Base-by-base conservation (phyloP, 345 rosid species). In the Melastoma malabathricum region DNA sequence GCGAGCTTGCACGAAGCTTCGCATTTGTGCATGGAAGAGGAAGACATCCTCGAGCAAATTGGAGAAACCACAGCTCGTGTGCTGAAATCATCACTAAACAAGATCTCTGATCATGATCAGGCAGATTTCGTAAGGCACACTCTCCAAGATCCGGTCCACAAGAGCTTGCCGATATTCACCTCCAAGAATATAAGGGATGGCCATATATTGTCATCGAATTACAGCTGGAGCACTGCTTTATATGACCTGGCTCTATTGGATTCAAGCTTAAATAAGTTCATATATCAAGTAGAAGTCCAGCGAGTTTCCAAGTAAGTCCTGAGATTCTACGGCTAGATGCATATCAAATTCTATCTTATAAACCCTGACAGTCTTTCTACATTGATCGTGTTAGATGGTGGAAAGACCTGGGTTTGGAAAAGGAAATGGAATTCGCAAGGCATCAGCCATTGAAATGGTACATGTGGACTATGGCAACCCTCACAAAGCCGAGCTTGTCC, bases 1-100 rank as follows among this genome's bases (percentile, higher is more conserved):
- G 57, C 66, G 51, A 69, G 59, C 25, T 47, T 78, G 51, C 74
- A 54, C 18, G 83, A 81, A 68, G 94, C 94, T 54, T 67, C 82
- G 13, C 74, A 72, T 18, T 63, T 81, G 10, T 53, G 75, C 44
- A 48, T 63, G 10, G 64, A 52, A n/a, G 88, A 73, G 5, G 93
- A 80, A 71, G 65, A 70, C 51, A 46, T 25, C 46, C 79, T 74
- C 2, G 76, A 71, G 10, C 64, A 65, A 51, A 67, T 64, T 0
- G 44, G 59, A 54, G 57, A 49, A 3, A 67, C 58, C 6, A 58
- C 75, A 39, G 1, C 22, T n/a, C 18, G 41, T 9, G 10, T 6
- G 34, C 54, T 51, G 22, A 17, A 51, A 0, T 0, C n/a, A 1
- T 2, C 41, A 10, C 5, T 51, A 44, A 34, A 7, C 2, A 10